phyloP scores from a whole-genome alignment of 2,329 filamentous ascomycete species.

The Fusarium sp. region DNA sequence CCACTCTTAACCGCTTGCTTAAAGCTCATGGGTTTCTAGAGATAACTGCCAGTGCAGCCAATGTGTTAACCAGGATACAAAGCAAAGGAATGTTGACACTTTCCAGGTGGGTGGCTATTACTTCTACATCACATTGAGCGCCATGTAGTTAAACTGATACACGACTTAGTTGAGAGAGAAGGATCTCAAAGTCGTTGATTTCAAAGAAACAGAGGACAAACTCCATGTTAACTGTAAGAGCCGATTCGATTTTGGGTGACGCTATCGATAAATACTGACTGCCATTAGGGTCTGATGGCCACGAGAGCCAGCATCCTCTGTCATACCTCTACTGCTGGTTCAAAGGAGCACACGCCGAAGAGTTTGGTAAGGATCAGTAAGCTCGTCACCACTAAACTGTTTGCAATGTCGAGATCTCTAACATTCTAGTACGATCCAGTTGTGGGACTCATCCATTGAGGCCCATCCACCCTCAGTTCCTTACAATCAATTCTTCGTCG shows the following conservation, averaged over 20 bases:
- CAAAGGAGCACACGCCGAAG: conserved; percentile 12
- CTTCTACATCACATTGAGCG: not conserved
- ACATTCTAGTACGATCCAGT: conserved; percentile 12
- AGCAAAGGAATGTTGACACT: conserved; percentile 54
- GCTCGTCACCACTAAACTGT: not conserved
- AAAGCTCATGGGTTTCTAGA: conserved; percentile 37
- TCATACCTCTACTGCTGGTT: conserved; percentile 45
- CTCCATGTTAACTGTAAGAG: conserved; percentile 49
- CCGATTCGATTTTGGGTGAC: not conserved
- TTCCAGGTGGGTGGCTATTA: conserved; percentile 46
- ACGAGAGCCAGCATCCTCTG: conserved; percentile 74
- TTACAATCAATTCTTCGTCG: conserved; percentile 68
- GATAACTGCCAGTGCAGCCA: conserved; percentile 55
- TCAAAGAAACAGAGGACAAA: conserved; percentile 42
- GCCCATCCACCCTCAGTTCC: conserved; percentile 65
- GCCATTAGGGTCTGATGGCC: conserved; percentile 73
- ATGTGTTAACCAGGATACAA: conserved; percentile 55
- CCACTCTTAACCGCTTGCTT: conserved; percentile 5
- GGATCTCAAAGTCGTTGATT: conserved; percentile 43
- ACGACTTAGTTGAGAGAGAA: conserved; percentile 46
- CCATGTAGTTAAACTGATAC: not conserved
- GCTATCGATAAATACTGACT: conserved; percentile 2
- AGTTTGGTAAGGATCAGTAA: conserved; percentile 39
- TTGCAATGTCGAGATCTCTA: not conserved
- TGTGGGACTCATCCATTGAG: conserved; percentile 48